These are phyloP conservation scores for Eragrostis curvula DNA, from an alignment of 176 grass and related monocot species.

Conservation along the genomic window DNA sequence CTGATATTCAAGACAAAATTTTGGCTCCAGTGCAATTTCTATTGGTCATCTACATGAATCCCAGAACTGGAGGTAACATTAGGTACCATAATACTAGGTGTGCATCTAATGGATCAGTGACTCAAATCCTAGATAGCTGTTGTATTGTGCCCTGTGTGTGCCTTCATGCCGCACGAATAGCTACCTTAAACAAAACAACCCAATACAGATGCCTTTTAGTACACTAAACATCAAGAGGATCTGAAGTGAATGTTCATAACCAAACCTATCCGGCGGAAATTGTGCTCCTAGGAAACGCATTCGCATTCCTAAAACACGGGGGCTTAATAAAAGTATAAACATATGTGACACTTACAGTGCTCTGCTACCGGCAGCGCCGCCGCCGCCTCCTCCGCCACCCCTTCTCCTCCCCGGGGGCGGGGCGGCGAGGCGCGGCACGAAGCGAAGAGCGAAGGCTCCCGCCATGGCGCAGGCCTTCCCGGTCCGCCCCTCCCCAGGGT, in stretches of 20 bases:
- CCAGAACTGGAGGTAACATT: not conserved
- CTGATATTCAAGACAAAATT: not conserved
- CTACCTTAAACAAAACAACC: not conserved
- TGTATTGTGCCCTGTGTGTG: not conserved
- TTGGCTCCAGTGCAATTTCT: not conserved
- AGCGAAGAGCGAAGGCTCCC: slow-evolving; percentile 22
- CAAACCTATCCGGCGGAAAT: not conserved
- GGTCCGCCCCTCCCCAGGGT: not conserved
- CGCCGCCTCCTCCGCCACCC: not conserved
- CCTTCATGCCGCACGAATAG: no score
- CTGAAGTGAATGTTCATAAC: not conserved
- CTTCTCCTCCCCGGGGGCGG: not conserved
- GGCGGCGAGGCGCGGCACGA: slow-evolving; percentile 34
- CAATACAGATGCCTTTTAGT: not conserved
- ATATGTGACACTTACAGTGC: slow-evolving; percentile 43
- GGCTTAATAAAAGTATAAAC: not conserved
- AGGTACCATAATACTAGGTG: not conserved
- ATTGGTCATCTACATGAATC: not conserved
- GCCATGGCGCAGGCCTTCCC: slow-evolving; percentile 29
- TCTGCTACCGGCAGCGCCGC: not conserved
- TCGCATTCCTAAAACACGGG: not conserved
- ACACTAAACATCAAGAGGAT: not conserved
- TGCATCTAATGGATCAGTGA: not conserved
- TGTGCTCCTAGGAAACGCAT: not conserved
- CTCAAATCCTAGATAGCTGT: not conserved